Base-by-base conservation (phyloP, 1,284 basidiomycete species). In the Pseudozyma thailandica region DNA sequence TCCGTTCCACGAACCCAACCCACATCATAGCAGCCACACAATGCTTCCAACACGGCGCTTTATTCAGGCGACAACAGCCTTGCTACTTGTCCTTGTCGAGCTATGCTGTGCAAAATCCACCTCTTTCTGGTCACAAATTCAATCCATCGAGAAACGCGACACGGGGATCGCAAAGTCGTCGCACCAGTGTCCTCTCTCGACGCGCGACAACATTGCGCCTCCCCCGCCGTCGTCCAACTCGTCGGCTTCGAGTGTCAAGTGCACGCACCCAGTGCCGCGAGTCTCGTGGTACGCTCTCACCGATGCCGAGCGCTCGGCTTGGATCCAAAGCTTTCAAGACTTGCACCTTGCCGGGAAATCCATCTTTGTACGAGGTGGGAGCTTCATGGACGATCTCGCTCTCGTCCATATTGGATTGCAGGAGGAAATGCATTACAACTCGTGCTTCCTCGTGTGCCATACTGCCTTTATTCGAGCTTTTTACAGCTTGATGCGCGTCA, bases 381-480 rank as follows among this genome's bases (percentile, higher is more conserved):
- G 42, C 0, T 64, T 59, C 28, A 59, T 70, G 50, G 66, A 70
- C 27, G 66, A 70, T n/a, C 43, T 70, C 3, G 43, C 49, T 0
- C 41, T 70, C 30, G 66, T 64, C 2, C 66, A 70, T 38, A 50
- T 70, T 15, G 60, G 49, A 1, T 6, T 70, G 42, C 66, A 70
- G 44, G 41, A 59, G 27, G 66, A 70, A 35, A 51, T 71, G 57
- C 68, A 71, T 7, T 71, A 57, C 61, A 71, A 65, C 25, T 45
- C 61, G 13, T 64, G 57, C 37, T 64, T 71, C 26, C 41, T 71
- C 13, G 46, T 46, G 1, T 64, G 68, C 27, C 68, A 71, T 26
- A 35, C 52, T 6, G 68, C 68, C 4, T 60, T 71, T 20, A 21
- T 71, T 16, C 49, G 61, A 0, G 53, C 57, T 0, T 71, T 71